Evolutionary conservation across 2,329 filamentous ascomycete genomes (phyloP), one percentile per base, ranked within the genome.

Genomic region (Talaromyces islandicus): DNA sequence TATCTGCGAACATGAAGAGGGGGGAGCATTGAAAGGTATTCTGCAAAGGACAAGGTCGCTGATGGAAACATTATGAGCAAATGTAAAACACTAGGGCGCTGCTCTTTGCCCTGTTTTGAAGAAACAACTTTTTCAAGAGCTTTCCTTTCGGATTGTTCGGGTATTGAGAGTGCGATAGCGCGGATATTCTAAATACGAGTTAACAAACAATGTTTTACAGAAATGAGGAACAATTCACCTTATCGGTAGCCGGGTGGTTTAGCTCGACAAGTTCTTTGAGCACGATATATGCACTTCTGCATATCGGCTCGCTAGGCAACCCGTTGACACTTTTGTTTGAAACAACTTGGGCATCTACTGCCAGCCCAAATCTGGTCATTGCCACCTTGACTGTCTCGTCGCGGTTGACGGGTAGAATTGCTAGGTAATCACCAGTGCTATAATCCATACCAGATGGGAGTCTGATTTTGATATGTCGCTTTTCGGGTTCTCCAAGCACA

Each of bases 371-470:
- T 21, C 43, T 46, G 11, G n/a, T 46, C 52, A 89, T 82, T 0
- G 82, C 85, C 11, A 87, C 79, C 4, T 79, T 76, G 1, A 91
- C 81, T 10, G 74, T 85, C 32, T 81, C 76, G 51, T 80, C 78
- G 0, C 84, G 83, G 68, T 91, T 91, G 38, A 88, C 72, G 0
- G 88, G 88, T 2, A 90, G 75, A 4, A 90, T 77, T 0, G 87
- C 86, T 0, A 91, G 79, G 68, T 92, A 91, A 68, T 91, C 88
- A 12, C 88, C 89, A 1, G 85, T 81, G 30, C 80, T 79, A 72
- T 91, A 91, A 0, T 78, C 79, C 76, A 83, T 77, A 57, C 80
- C 82, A 0, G 77, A 80, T 0, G 88, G 88, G 0, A 91, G 79
- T 59, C 83, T 81, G 10, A 90, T 83, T 65, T 85, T 85, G 30